Conservation (phyloP, 2,329 filamentous ascomycete species). For the Claviceps humidiphila region DNA sequence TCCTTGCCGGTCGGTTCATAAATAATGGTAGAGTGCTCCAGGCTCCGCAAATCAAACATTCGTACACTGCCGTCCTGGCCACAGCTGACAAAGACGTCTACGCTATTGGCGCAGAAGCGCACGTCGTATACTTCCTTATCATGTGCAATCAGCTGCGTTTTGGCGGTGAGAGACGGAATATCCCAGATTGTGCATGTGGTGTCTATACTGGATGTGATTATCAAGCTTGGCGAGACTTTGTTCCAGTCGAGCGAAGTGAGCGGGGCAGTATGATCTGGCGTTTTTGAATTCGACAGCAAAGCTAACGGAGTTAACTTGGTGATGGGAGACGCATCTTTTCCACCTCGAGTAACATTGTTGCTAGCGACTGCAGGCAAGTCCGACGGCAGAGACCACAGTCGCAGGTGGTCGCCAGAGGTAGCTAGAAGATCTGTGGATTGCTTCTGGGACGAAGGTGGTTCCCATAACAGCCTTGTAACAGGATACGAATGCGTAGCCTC, state of each 20-base stretch:
- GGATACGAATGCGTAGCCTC: constrained; percentile 97
- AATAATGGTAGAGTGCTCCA: constrained; percentile 98
- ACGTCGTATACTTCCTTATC: constrained; percentile 99
- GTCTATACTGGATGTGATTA: constrained; percentile 97
- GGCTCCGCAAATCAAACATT: constrained; percentile 94
- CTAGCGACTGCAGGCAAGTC: constrained; percentile 42
- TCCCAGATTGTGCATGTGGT: constrained; percentile 99
- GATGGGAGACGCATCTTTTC: constrained; percentile 42
- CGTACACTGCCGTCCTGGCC: constrained; percentile 94
- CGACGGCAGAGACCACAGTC: constrained; percentile 81
- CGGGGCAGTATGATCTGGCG: constrained; percentile 91
- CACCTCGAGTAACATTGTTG: constrained; percentile 54
- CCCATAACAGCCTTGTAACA: constrained; percentile 89
- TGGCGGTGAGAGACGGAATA: constrained; percentile 91
- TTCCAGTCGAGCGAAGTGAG: constrained; percentile 98
- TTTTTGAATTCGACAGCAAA: constrained; percentile 93
- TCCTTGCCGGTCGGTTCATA: constrained; percentile 92
- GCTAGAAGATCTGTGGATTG: constrained; percentile 89
- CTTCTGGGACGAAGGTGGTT: constrained; percentile 88
- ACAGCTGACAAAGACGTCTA: constrained; percentile 98
- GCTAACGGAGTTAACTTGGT: constrained; percentile 85
- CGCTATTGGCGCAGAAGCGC: constrained; percentile 91
- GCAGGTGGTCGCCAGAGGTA: constrained; percentile 86
- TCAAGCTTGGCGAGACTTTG: constrained; percentile 86
- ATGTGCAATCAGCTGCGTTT: constrained; percentile 95